These are phyloP conservation scores for Teratosphaeria viscida DNA, from an alignment of 2,329 filamentous ascomycete species.

Conservation along the genomic window DNA sequence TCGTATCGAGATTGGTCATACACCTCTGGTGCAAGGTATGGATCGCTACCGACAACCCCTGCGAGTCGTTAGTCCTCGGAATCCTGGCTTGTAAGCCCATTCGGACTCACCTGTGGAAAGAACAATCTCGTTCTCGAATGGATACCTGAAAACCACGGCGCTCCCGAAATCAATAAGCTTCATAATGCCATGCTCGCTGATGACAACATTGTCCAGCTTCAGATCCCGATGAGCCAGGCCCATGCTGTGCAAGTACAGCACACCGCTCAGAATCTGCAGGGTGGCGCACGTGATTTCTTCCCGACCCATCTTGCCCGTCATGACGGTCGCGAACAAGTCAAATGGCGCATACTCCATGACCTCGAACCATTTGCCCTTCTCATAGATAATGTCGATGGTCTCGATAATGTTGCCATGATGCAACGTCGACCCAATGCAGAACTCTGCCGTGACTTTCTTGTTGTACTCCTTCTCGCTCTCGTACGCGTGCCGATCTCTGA, in stretches of 20 bases:
- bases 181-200: conserved; percentile 94
- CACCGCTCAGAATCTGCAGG: conserved; percentile 86
- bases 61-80: neutral
- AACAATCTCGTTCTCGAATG: conserved; percentile 83
- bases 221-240: conserved; percentile 89
- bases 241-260: conserved; percentile 90
- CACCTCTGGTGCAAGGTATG: conserved; percentile 92
- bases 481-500: conserved; percentile 81
- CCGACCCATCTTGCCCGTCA: conserved; percentile 94
- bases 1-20: conserved; percentile 92
- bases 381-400: conserved; percentile 89
- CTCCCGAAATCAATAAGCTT: conserved; percentile 99
- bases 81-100: conserved; percentile 1
- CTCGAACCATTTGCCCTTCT: conserved; percentile 91
- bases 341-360: conserved; percentile 98
- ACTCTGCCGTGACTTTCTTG: conserved; percentile 96
- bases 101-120: conserved; percentile 60
- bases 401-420: conserved; percentile 98
- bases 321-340: conserved; percentile 94
- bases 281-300: conserved; percentile 88
- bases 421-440: conserved; percentile 92
- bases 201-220: conserved; percentile 95
- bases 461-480: conserved; percentile 92
- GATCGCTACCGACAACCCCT: conserved; percentile 80
- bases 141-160: conserved; percentile 93